A percentile compares a stretch with the other conserved stretches of the same genome.
Conservation (phyloP, 139 green algal genomes). For the Dunaliella primolecta region DNA sequence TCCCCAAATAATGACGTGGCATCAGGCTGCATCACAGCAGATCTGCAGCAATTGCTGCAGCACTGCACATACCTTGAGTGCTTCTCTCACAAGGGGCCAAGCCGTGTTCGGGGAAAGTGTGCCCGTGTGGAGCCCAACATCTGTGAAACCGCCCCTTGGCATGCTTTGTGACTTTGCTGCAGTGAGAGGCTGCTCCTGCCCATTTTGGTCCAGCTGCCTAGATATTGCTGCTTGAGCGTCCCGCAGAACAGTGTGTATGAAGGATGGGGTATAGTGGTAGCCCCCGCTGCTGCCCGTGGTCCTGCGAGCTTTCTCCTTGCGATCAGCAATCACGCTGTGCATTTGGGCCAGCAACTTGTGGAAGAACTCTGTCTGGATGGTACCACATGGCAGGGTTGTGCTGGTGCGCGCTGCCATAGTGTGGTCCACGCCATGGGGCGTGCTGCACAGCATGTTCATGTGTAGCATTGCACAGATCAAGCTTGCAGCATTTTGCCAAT, state of each 20-base stretch:
- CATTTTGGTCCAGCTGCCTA: background rate
- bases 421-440: background rate
- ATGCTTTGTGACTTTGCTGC: too few relatives aligned
- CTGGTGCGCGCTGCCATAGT: background rate
- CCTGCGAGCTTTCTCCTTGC: background rate
- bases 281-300: background rate
- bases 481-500: too few relatives aligned
- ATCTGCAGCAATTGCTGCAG: too few relatives aligned
- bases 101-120: slow-evolving; percentile 18
- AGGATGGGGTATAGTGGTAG: background rate
- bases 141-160: slow-evolving; percentile 26
- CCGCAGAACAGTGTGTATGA: background rate
- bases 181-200: too few relatives aligned
- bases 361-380: background rate
- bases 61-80: slow-evolving; percentile 31
- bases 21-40: too few relatives aligned
- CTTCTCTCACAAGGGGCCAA: slow-evolving; percentile 32
- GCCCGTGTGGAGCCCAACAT: slow-evolving; percentile 36
- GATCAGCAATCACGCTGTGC: background rate
- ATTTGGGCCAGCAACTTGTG: background rate
- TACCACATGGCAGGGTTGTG: background rate
- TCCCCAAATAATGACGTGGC: too few relatives aligned
- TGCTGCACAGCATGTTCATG: too few relatives aligned
- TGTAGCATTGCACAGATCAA: too few relatives aligned
- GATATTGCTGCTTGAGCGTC: background rate